Evolutionary conservation across 345 rosid species (phyloP).

Genomic region (Lenwebbia sp.): DNA sequence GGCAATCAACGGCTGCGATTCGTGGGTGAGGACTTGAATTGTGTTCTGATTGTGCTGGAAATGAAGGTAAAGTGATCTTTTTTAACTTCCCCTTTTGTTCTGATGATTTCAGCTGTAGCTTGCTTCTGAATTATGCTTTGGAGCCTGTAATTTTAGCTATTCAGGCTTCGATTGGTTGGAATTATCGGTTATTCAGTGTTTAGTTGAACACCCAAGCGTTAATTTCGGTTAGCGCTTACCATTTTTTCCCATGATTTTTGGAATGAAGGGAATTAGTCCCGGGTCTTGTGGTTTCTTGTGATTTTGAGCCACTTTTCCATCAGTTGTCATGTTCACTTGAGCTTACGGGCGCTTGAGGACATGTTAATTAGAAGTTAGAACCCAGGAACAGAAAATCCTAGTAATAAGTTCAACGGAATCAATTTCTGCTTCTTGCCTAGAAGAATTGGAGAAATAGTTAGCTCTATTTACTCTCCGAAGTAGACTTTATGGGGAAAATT

Average conservation of each 20-base stretch:
- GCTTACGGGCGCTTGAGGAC: neutral
- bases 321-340: neutral
- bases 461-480: neutral
- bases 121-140: neutral
- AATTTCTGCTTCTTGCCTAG: neutral
- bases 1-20: neutral
- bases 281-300: neutral
- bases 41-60: neutral
- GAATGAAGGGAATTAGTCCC: neutral
- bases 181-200: neutral
- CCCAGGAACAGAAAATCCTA: neutral
- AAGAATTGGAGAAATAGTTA: neutral
- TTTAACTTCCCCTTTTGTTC: neutral
- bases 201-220: neutral
- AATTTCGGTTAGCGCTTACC: neutral
- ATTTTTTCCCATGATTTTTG: neutral
- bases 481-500: neutral
- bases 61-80: neutral
- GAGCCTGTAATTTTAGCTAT: neutral
- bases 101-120: neutral
- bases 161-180: neutral
- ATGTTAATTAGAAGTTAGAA: neutral
- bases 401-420: neutral
- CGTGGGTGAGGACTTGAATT: neutral
- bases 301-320: neutral